A percentile compares a stretch with the other conserved stretches of the same genome.
Evolutionary conservation across 768 basidiomycete genomes (phyloP).

Genomic region (Strobilomyces dryophilus): DNA sequence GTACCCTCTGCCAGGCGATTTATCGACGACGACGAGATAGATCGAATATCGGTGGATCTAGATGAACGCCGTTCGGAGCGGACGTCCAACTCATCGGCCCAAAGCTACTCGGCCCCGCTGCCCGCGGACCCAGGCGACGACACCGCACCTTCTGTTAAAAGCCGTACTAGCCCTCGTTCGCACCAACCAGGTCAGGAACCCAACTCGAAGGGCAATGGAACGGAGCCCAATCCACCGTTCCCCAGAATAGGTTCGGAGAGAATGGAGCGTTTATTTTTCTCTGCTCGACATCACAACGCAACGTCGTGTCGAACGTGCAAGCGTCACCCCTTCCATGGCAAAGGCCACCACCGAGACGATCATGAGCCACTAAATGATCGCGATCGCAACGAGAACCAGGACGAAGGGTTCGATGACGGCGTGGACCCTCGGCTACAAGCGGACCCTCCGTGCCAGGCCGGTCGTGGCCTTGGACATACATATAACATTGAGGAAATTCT

Average conservation of each 20-base stretch:
- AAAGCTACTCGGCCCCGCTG: too few relatives aligned
- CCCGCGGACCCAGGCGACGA: too few relatives aligned
- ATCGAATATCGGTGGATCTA: conserved; percentile 61
- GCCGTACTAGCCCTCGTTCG: not conserved
- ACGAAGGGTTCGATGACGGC: conserved; percentile 16
- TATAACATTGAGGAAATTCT: conserved; percentile 24
- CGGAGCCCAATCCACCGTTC: conserved; percentile 48
- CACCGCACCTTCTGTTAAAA: conserved; percentile 3
- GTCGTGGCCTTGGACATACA: conserved; percentile 3
- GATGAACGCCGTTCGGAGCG: conserved; percentile 61
- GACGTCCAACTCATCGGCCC: conserved; percentile 27
- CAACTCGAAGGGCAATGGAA: conserved; percentile 23
- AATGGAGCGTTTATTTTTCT: conserved; percentile 79
- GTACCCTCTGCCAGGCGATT: conserved; percentile 31
- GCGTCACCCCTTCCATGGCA: conserved; percentile 43
- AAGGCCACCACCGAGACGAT: conserved; percentile 38
- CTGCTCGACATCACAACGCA: conserved; percentile 69
- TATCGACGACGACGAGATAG: conserved; percentile 55
- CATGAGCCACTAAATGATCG: not conserved
- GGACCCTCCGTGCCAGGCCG: conserved; percentile 1
- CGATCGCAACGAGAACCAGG: conserved; percentile 9
- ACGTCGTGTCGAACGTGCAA: conserved; percentile 63
- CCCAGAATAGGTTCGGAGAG: conserved; percentile 78
- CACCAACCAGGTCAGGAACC: conserved; percentile 1
- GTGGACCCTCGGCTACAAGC: not conserved